A percentile compares a stretch with the other conserved stretches of the same genome.
phyloP scores from a whole-genome alignment of 768 basidiomycete species.

The Trametes punicea region DNA sequence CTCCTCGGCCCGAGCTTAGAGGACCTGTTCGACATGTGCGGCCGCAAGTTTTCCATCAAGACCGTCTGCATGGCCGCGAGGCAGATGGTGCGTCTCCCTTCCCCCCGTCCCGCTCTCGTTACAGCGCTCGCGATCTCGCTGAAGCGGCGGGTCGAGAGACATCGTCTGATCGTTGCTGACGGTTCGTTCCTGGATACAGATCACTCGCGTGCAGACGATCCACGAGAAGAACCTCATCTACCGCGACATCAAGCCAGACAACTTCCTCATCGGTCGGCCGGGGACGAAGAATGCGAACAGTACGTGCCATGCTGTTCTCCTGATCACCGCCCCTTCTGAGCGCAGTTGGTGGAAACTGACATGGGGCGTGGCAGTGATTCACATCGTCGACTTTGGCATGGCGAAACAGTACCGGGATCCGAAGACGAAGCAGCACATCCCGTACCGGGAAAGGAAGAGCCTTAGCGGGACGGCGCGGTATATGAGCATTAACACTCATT shows the following conservation, averaged over 20 bases:
- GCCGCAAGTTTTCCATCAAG: conserved; percentile 95
- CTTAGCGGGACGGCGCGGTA: conserved; percentile 96
- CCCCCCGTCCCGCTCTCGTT: background rate
- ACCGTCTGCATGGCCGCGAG: conserved; percentile 99
- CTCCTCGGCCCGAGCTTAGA: conserved; percentile 94
- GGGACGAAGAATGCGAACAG: conserved; percentile 86
- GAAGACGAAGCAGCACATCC: conserved; percentile 99
- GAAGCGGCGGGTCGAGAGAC: background rate
- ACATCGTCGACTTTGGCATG: conserved; percentile 99
- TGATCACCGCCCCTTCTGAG: too few relatives aligned
- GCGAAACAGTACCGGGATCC: conserved; percentile 99
- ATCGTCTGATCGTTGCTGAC: background rate
- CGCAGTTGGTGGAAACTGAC: too few relatives aligned
- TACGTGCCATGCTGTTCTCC: conserved; percentile 29
- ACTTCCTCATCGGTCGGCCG: conserved; percentile 94
- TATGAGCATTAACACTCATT: conserved; percentile 99
- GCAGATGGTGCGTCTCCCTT: conserved; percentile 86
- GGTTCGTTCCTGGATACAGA: conserved; percentile 46
- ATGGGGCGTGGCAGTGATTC: conserved; percentile 60
- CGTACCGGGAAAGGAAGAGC: conserved; percentile 97
- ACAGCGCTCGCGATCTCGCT: background rate
- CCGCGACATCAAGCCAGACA: conserved; percentile 99
- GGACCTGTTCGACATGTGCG: conserved; percentile 99
- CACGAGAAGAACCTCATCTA: conserved; percentile 99
- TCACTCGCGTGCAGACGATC: conserved; percentile 94